Evolutionary conservation across 768 basidiomycete species (phyloP), one percentile per base, ranked within the genome.

Genomic region (Mycena olivaceomarginata): DNA sequence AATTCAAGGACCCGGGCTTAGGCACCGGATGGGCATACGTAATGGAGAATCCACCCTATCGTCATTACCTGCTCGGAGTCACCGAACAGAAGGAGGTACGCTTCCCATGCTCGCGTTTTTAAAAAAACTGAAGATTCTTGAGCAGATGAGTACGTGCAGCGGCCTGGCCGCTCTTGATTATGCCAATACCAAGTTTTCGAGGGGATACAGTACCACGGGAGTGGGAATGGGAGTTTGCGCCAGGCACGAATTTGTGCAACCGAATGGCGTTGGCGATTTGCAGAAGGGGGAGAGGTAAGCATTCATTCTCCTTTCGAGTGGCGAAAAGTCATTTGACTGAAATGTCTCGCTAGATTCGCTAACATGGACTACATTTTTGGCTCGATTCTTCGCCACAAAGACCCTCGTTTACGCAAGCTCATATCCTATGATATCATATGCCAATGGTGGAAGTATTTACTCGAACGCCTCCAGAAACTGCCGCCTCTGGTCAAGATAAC

Each of bases 261-360:
- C 57, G 5, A 59, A 9, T 2, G 57, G 57, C 10, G 57, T 59
- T 0, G 57, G 57, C 13, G 57, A 59, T 13, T 10, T 59, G 10
- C 57, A 31, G 31, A 59, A 31, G n/a, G 57, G 57, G 5, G 25
- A 43, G 80, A 68, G 56, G 77, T 80, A 39, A 20, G 73, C 68
- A 16, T 12, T n/a, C n/a, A n/a, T 51, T 5, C 7, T 46, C 1
- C 45, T 15, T 11, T 46, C 10, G 5, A 12, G 18, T 20, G 2
- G 1, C n/a, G 20, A 22, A 10, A 12, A 16, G 25, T 15, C 22
- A 20, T 31, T 31, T 25, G 7, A 5, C 31, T 0, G 11, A 31
- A 31, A 31, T 31, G 12, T 31, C 12, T 2, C 12, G 13, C 1
- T 31, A 2, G 11, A 20, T 59, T 31, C 5, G 22, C 25, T 2